Conservation (phyloP, 345 rosid genomes). For the Laguncularia racemosa region DNA sequence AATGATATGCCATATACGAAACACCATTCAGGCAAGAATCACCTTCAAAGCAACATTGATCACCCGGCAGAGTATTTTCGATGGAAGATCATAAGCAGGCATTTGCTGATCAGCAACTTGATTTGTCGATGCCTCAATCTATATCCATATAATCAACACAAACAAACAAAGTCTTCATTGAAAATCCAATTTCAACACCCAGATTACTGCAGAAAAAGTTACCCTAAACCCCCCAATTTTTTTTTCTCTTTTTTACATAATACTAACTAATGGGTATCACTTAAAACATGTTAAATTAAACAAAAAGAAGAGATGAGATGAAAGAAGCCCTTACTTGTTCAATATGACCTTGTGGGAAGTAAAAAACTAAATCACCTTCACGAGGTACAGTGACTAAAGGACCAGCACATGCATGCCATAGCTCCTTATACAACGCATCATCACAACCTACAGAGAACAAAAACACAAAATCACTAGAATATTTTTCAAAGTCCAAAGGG, state of each 20-base stretch:
- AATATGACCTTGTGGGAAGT: slow-evolving; percentile 59
- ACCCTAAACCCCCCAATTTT: background rate
- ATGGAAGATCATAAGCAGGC: slow-evolving; percentile 35
- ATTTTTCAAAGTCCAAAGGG: background rate
- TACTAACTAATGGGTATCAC: background rate
- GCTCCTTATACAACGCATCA: slow-evolving; percentile 36
- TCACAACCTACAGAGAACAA: slow-evolving; percentile 19
- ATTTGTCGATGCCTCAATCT: slow-evolving; percentile 49
- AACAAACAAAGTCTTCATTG: background rate
- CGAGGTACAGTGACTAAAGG: slow-evolving; percentile 50
- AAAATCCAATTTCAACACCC: background rate
- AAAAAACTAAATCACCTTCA: slow-evolving; percentile 33
- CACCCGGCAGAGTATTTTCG: slow-evolving; percentile 41
- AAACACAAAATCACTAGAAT: background rate
- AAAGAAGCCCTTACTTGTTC: slow-evolving; percentile 31
- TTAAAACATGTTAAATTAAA: background rate
- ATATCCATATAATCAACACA: background rate
- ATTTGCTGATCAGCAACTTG: slow-evolving; percentile 34
- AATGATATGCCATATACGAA: background rate
- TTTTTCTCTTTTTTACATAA: background rate
- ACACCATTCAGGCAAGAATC: background rate
- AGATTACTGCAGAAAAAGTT: background rate
- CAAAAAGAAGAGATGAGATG: too few relatives aligned
- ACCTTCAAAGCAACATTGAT: slow-evolving; percentile 36
- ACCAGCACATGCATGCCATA: slow-evolving; percentile 63